Base-by-base conservation (phyloP, 345 rosid species). In the Lumnitzera racemosa region DNA sequence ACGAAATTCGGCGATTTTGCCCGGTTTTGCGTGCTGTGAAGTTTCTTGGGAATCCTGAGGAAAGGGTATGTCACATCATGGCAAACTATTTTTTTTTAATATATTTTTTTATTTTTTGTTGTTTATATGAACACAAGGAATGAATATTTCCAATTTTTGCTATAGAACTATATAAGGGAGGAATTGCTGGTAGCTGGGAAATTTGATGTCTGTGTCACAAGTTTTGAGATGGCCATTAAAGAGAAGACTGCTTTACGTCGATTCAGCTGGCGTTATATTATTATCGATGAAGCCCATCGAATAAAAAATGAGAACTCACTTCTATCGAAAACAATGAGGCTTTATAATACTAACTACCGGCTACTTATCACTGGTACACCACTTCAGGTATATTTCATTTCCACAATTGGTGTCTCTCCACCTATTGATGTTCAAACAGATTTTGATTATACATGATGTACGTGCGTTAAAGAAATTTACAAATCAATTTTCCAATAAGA, bases 151-250 rank as follows among this genome's bases (percentile, higher is more conserved):
- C 11, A 16, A 17, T 62, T 49, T 51, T 61, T 52, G 49, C 61
- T 63, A 73, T 83, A 95, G 99, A 86, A 76, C 62, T 85, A 86
- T 78, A 90, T 95, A 70, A 91, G 99, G 5, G 97, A 95, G 25
- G 85, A 95, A 46, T 74, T 95, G 64, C 78, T 95, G 58, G 89
- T 77, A 77, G 97, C 99, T 60, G 97, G 99, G 58, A 95, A 95
- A 80, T 95, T 95, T 74, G 96, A 95, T 88, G 85, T 95, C 8
- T 90, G 97, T 52, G 97, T 94, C 62, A 94, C 99, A 51, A 94
- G 99, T 74, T 94, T 94, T 79, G 97, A 95, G 78, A 95, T 95
- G 99, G 99, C 97, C 64, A 95, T 95, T 65, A 95, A 95, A 71
- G 99, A 95, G 86, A 94, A 90, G 75, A 29, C 90, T 72, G 67